Conservation (phyloP, 139 green algal species). For the Edaphochlamys debaryana region DNA sequence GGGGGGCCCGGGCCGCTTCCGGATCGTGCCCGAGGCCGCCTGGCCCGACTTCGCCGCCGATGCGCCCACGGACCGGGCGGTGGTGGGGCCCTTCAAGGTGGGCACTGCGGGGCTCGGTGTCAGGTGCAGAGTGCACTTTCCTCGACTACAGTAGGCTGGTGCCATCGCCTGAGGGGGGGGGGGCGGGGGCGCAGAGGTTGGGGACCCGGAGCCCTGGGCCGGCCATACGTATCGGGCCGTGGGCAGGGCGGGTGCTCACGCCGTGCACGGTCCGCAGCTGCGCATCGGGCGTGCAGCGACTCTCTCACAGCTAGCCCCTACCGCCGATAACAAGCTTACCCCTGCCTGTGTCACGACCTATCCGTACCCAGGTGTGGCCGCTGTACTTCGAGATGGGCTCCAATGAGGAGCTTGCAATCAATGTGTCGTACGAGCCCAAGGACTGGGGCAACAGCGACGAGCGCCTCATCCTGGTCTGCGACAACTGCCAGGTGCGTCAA, state of each 20-base stretch:
- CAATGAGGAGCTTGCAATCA: constrained; percentile 39
- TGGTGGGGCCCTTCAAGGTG: constrained; percentile 52
- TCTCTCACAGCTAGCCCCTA: too few species aligned
- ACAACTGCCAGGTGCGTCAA: constrained; percentile 66
- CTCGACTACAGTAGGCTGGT: too few species aligned
- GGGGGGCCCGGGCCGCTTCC: constrained; percentile 60
- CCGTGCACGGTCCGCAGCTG: too few species aligned
- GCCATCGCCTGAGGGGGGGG: too few species aligned
- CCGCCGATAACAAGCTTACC: too few species aligned
- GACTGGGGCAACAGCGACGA: constrained; percentile 39
- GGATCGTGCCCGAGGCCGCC: constrained; percentile 52
- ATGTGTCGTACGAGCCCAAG: constrained; percentile 54
- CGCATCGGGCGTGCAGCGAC: too few species aligned
- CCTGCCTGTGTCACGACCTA: too few species aligned
- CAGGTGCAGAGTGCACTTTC: too few species aligned
- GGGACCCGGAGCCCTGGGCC: too few species aligned
- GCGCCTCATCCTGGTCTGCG: constrained; percentile 65
- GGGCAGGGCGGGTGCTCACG: too few species aligned
- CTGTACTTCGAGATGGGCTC: constrained; percentile 51
- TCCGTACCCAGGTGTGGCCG: constrained; percentile 53
- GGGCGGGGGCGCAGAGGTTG: too few species aligned
- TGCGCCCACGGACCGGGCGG: constrained; percentile 50
- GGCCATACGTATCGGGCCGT: too few species aligned
- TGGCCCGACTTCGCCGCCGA: constrained; percentile 47
- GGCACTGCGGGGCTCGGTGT: neutral